Percentiles rank a stretch among this genome's conserved stretches.
phyloP scores from a whole-genome alignment of 2,329 filamentous ascomycete species.

The Fusarium nematophilum region DNA sequence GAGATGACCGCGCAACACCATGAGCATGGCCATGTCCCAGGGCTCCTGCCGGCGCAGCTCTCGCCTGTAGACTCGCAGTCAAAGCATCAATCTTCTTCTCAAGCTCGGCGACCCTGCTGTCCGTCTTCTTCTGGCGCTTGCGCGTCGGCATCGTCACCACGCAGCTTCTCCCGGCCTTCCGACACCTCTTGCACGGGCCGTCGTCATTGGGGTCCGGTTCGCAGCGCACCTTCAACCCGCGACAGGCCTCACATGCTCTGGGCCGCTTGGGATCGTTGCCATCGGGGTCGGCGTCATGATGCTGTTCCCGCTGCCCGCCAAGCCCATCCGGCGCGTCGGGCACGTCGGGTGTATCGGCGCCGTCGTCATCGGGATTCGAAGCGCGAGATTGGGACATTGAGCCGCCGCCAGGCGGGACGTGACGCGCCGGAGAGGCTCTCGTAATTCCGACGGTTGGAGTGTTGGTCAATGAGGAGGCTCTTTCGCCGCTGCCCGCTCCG shows the following conservation, averaged over 20 bases:
- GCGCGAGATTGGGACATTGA: slow-evolving; percentile 27
- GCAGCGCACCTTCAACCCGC: slow-evolving; percentile 84
- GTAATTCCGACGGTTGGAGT: slow-evolving; percentile 23
- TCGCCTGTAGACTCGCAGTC: slow-evolving; percentile 80
- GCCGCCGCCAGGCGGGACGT: slow-evolving; percentile 15
- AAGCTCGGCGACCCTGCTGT: slow-evolving; percentile 87
- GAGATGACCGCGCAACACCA: slow-evolving; percentile 20
- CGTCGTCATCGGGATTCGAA: slow-evolving; percentile 26
- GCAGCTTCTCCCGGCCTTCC: slow-evolving; percentile 82
- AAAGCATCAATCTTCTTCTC: slow-evolving; percentile 93
- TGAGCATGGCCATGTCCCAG: slow-evolving; percentile 15
- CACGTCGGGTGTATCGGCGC: slow-evolving; percentile 35
- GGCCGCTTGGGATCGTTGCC: slow-evolving; percentile 70
- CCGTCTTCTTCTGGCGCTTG: slow-evolving; percentile 92
- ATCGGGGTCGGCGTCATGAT: slow-evolving; percentile 34
- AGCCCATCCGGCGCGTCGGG: slow-evolving; percentile 39
- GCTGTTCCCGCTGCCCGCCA: slow-evolving; percentile 29
- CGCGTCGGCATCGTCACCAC: slow-evolving; percentile 78
- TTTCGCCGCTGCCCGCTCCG: slow-evolving; percentile 39
- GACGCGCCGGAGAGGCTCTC: slow-evolving; percentile 30
- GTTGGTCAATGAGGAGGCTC: slow-evolving; percentile 27
- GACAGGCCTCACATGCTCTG: slow-evolving; percentile 80
- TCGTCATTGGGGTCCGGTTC: slow-evolving; percentile 77
- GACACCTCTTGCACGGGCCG: slow-evolving; percentile 78
- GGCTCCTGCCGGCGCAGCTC: slow-evolving; percentile 39